These are phyloP conservation scores for Venturia carpophila DNA, from an alignment of 2,329 filamentous ascomycete genomes.

Conservation along the genomic window DNA sequence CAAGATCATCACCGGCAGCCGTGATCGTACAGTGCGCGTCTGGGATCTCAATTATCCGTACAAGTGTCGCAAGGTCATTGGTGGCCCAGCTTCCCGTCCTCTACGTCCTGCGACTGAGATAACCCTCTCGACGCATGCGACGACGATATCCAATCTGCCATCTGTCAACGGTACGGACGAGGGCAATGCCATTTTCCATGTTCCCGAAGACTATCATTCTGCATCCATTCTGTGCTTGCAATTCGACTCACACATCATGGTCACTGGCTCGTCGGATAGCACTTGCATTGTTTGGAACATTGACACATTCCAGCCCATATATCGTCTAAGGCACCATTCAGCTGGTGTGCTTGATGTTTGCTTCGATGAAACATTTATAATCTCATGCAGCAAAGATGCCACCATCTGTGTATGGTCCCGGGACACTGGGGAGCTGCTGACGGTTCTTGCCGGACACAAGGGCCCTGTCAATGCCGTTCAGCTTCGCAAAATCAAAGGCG, in stretches of 20 bases:
- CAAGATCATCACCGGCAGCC: constrained; percentile 94
- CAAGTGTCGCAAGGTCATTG: constrained; percentile 78
- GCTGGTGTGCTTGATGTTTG: constrained; percentile 90
- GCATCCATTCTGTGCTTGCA: constrained; percentile 92
- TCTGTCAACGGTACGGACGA: constrained; percentile 40
- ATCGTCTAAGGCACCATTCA: constrained; percentile 67
- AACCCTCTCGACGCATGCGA: constrained; percentile 34
- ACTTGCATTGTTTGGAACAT: constrained; percentile 82
- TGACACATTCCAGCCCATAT: constrained; percentile 70
- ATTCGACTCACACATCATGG: constrained; percentile 86
- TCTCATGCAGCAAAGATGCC: constrained; percentile 94
- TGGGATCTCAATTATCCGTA: constrained; percentile 84
- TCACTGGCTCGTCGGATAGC: constrained; percentile 88
- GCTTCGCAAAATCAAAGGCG: constrained; percentile 55
- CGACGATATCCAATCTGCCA: constrained; percentile 32
- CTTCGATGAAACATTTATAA: constrained; percentile 85
- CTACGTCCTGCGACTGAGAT: constrained; percentile 39
- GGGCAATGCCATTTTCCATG: constrained; percentile 40
- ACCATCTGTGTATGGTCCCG: constrained; percentile 95
- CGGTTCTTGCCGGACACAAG: constrained; percentile 73
- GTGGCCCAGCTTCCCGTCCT: constrained; percentile 58
- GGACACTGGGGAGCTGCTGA: constrained; percentile 63
- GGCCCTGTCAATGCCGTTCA: constrained; percentile 96
- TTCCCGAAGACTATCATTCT: constrained; percentile 60
- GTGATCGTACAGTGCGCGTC: constrained; percentile 89